These are phyloP conservation scores for Herpetomonas samuelpessoai DNA, from an alignment of 208 protist species.

Conservation along the genomic window DNA sequence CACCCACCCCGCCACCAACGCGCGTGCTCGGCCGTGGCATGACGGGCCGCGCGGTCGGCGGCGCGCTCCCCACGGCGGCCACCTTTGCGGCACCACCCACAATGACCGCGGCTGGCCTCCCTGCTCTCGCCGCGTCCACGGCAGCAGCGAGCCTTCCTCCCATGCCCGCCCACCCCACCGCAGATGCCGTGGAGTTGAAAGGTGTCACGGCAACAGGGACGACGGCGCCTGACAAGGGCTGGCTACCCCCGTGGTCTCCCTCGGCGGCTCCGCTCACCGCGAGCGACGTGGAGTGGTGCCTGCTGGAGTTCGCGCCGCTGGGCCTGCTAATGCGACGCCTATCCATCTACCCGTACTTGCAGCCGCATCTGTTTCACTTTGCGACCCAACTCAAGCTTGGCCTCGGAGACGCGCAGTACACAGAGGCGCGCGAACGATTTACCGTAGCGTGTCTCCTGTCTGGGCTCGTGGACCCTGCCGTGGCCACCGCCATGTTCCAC, in stretches of 20 bases:
- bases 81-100: not conserved
- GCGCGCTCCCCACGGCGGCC: not conserved
- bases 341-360: slow-evolving; percentile 30
- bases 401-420: slow-evolving; percentile 33
- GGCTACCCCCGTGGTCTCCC: not conserved
- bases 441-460: slow-evolving; percentile 37
- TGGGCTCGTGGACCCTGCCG: slow-evolving; percentile 26
- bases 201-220: too few relatives aligned
- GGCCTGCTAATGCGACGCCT: slow-evolving; percentile 50
- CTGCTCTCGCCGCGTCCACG: too few relatives aligned
- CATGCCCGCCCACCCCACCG: too few relatives aligned
- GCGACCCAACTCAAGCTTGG: slow-evolving; percentile 57
- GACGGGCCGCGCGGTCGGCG: not conserved
- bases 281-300: slow-evolving; percentile 45
- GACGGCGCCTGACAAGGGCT: too few relatives aligned
- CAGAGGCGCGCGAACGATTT: slow-evolving; percentile 39
- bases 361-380: slow-evolving; percentile 57
- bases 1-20: not conserved
- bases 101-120: too few relatives aligned
- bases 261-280: slow-evolving; percentile 2
- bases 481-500: slow-evolving; percentile 56
- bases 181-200: too few relatives aligned
- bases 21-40: not conserved
- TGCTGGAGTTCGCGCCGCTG: slow-evolving; percentile 54
- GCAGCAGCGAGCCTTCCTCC: too few relatives aligned